Evolutionary conservation across 768 basidiomycete species (phyloP).

Genomic region (Mycena alexandri): DNA sequence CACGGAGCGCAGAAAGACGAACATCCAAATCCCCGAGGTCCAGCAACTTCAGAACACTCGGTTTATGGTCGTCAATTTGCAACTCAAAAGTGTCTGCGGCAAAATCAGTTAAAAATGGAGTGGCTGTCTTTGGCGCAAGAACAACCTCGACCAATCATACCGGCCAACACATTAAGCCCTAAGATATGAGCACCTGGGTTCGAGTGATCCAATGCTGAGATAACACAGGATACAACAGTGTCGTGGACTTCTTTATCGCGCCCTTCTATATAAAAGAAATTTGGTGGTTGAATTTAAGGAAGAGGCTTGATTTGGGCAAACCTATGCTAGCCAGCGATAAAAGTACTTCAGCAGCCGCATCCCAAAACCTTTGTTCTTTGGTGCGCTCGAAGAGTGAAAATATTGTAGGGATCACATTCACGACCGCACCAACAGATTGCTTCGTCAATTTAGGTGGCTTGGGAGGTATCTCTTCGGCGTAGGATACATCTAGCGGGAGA

Average conservation of each 20-base stretch:
- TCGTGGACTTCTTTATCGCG: neutral
- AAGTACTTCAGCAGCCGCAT: slow-evolving; percentile 1
- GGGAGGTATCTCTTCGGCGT: neutral
- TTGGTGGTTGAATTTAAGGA: too few relatives aligned
- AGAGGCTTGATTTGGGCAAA: neutral
- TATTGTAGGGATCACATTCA: slow-evolving; percentile 1
- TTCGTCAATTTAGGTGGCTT: neutral
- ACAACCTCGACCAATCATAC: slow-evolving; percentile 1
- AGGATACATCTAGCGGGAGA: neutral
- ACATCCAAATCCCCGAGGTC: neutral
- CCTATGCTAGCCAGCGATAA: neutral
- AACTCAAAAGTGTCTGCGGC: neutral
- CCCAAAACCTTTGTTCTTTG: neutral
- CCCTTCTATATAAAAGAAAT: too few relatives aligned
- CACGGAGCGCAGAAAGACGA: slow-evolving; percentile 1
- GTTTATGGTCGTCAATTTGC: neutral
- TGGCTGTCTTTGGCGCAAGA: neutral
- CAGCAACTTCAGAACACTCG: neutral
- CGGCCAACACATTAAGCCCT: slow-evolving; percentile 6
- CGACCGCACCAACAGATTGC: neutral
- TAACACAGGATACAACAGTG: neutral
- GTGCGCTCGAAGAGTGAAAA: neutral
- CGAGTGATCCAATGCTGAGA: neutral
- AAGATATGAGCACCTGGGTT: neutral
- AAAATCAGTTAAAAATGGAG: neutral